phyloP scores from a whole-genome alignment of 371 early-diverging fungal genomes.

The Apophysomyces trapeziformis region DNA sequence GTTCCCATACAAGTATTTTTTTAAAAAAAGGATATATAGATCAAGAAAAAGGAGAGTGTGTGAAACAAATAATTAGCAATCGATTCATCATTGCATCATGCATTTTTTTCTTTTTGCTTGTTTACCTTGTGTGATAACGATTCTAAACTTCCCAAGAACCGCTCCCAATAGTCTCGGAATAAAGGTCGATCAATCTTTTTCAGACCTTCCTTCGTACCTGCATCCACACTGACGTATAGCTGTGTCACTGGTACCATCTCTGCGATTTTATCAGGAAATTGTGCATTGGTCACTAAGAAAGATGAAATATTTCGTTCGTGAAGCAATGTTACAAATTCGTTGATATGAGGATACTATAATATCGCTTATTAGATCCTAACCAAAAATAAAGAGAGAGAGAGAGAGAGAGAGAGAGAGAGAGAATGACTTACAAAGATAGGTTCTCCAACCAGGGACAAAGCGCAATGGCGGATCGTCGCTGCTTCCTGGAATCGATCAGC shows the following conservation, averaged over 20 bases:
- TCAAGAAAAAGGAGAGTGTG: too few species aligned
- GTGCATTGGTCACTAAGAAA: slow-evolving; percentile 85
- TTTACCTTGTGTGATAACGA: slow-evolving; percentile 50
- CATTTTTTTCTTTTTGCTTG: too few species aligned
- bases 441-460: slow-evolving; percentile 76
- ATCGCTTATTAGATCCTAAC: too few species aligned
- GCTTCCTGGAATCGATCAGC: slow-evolving; percentile 81
- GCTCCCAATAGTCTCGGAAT: slow-evolving; percentile 85
- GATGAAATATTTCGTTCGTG: slow-evolving; percentile 76
- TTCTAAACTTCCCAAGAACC: slow-evolving; percentile 74
- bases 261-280: slow-evolving; percentile 76
- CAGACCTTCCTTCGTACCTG: slow-evolving; percentile 75
- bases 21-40: not conserved
- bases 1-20: slow-evolving; percentile 17
- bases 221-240: slow-evolving; percentile 83
- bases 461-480: slow-evolving; percentile 71
- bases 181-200: slow-evolving; percentile 84
- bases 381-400: too few species aligned
- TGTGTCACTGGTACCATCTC: slow-evolving; percentile 78
- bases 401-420: not conserved
- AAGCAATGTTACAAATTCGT: slow-evolving; percentile 74
- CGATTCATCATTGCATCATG: not conserved
- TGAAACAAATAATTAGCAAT: too few species aligned
- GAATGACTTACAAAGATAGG: slow-evolving; percentile 69
- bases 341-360: slow-evolving; percentile 77